A percentile compares a stretch with the other conserved stretches of the same genome.
phyloP scores from a whole-genome alignment of 805 yeast species.

The Hanseniaspora jakobsenii region DNA sequence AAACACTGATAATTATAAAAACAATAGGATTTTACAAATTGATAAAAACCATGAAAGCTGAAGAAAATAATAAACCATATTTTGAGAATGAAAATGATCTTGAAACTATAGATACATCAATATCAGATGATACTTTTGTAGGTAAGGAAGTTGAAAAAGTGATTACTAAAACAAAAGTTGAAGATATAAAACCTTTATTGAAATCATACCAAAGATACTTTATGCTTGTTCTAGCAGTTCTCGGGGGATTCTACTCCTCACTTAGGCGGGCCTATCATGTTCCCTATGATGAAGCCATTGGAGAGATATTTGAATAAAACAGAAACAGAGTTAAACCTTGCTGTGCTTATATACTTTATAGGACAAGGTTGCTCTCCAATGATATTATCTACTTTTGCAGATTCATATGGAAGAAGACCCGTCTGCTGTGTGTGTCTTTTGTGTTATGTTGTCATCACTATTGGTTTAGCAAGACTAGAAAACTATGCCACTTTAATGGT shows the following conservation, averaged over 20 bases:
- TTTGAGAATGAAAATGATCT: too few relatives aligned
- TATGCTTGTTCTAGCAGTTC: constrained; percentile 25
- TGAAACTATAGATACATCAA: too few relatives aligned
- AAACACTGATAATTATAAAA: too few relatives aligned
- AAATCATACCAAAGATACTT: constrained; percentile 24
- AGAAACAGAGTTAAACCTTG: constrained; percentile 47
- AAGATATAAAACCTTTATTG: constrained; percentile 20
- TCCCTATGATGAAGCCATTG: constrained; percentile 60
- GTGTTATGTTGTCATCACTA: constrained; percentile 47
- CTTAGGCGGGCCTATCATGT: constrained; percentile 64
- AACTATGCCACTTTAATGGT: constrained; percentile 50
- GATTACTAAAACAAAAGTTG: not conserved
- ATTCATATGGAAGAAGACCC: constrained; percentile 60
- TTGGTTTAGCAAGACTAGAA: constrained; percentile 51
- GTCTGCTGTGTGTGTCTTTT: constrained; percentile 42
- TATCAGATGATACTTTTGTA: not conserved
- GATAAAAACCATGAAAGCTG: too few relatives aligned
- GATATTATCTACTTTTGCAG: constrained; percentile 56
- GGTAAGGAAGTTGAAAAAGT: not conserved
- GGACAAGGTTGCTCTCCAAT: constrained; percentile 72
- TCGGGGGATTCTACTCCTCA: constrained; percentile 51
- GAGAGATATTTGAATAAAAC: constrained; percentile 40
- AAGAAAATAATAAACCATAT: too few relatives aligned
- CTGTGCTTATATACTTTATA: constrained; percentile 64
- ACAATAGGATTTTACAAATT: too few relatives aligned